Base-by-base conservation (phyloP, 345 rosid genomes). In the Gossypium anomalum region DNA sequence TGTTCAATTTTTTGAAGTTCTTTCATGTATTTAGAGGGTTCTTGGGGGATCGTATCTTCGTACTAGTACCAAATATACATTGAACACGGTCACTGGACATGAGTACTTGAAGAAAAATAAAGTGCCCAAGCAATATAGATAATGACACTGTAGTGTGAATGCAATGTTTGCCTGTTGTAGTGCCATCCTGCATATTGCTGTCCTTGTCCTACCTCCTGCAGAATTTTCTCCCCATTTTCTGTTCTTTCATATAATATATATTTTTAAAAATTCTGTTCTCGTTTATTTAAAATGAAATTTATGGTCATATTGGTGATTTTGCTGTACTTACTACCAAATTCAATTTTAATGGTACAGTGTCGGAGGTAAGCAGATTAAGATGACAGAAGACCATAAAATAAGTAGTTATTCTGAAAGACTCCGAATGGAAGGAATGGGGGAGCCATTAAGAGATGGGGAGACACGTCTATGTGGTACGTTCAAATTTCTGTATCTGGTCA, bases 321-420 rank as follows among this genome's bases (percentile, higher is more conserved):
- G 7, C 6, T 49, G 38, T 22, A 45, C 64, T 59, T 45, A 62
- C 59, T 56, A 48, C 23, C 14, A 49, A 68, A 52, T 70, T 2
- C 69, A 65, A 67, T 82, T 74, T 86, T 77, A 58, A 41, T 57
- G 66, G 81, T 72, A 71, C 89, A 95, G 99, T 77, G 73, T 88
- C 78, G 88, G 86, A 82, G 97, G 89, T 76, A 86, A 86, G 78
- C 91, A 55, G 80, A 85, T 90, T 83, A 89, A 86, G 80, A 88
- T 96, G 92, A 89, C 97, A 4, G 97, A 90, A 84, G 99, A 96
- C 83, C 99, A 93, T 79, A 85, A 93, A 82, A 78, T 93, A 52
- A 75, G 77, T 76, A 96, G 98, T 83, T 49, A 76, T 81, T 85
- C 89, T 2, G 99, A 96, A 85, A 87, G 88, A 86, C 86, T 79